Percentiles rank a stretch among this genome's conserved stretches.
phyloP scores from a whole-genome alignment of 352 stramenopile genomes.

The Phytopythium kandeliae region DNA sequence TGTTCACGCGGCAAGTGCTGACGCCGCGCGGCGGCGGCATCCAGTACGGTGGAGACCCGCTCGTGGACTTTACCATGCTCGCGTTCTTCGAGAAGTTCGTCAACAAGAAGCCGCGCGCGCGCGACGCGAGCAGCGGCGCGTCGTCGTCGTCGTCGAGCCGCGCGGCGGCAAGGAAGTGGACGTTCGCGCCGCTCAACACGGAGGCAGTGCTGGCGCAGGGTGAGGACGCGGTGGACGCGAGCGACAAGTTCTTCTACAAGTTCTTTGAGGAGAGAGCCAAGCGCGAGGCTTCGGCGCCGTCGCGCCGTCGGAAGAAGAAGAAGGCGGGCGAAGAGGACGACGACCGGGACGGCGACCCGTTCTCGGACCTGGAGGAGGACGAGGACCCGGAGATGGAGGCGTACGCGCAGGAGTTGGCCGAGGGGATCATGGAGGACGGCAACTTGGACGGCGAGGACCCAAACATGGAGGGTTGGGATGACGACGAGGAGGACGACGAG shows the following conservation, averaged over 20 bases:
- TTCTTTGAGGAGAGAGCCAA: constrained; percentile 87
- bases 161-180: constrained; percentile 53
- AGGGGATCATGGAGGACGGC: constrained; percentile 85
- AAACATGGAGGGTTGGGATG: constrained; percentile 66
- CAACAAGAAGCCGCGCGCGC: constrained; percentile 95
- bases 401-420: constrained; percentile 85
- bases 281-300: constrained; percentile 25
- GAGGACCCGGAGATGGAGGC: constrained; percentile 83
- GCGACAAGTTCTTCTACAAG: constrained; percentile 92
- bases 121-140: constrained; percentile 23
- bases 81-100: constrained; percentile 99
- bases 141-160: constrained; percentile 6
- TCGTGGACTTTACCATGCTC: constrained; percentile 96
- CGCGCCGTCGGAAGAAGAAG: constrained; percentile 32
- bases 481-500: constrained; percentile 37
- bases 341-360: constrained; percentile 40
- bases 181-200: constrained; percentile 61
- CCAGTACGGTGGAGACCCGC: constrained; percentile 93
- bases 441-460: constrained; percentile 73
- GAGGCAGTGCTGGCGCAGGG: constrained; percentile 61
- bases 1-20: constrained; percentile 87
- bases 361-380: constrained; percentile 45
- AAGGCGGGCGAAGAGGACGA: constrained; percentile 15
- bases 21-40: constrained; percentile 54
- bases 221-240: constrained; percentile 60